phyloP scores from a whole-genome alignment of 495 filamentous ascomycete species.

The Penicillium tannophilum region DNA sequence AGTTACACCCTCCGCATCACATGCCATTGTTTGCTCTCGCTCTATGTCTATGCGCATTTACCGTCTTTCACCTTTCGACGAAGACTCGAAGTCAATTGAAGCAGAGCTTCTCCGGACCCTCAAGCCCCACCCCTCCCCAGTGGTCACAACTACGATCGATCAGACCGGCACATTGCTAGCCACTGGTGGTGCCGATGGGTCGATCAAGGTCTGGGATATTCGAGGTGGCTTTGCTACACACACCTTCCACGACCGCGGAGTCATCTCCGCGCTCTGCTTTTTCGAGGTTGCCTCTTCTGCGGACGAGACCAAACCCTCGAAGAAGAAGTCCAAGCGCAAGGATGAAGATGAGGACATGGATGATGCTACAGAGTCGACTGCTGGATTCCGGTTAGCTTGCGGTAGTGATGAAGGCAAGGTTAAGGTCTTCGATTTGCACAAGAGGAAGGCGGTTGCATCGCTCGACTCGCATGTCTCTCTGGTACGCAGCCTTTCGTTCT shows the following conservation, averaged over 20 bases:
- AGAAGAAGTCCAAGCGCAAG: conserved; percentile 45
- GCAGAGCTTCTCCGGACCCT: conserved; percentile 72
- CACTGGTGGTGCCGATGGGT: conserved; percentile 87
- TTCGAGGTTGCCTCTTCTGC: conserved; percentile 62
- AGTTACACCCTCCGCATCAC: conserved; percentile 87
- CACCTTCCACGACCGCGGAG: conserved; percentile 88
- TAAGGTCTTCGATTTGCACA: conserved; percentile 87
- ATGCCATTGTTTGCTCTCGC: conserved; percentile 87
- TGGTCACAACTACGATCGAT: conserved; percentile 81
- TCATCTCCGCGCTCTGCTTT: conserved; percentile 89
- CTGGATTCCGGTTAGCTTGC: conserved; percentile 79
- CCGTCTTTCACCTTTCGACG: conserved; percentile 61
- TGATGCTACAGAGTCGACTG: conserved; percentile 40
- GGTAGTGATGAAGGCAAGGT: conserved; percentile 92
- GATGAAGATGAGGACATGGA: conserved; percentile 44
- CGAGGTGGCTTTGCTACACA: conserved; percentile 88
- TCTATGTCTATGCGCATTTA: conserved; percentile 95
- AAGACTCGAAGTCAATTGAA: conserved; percentile 54
- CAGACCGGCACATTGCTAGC: conserved; percentile 85
- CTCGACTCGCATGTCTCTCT: conserved; percentile 93
- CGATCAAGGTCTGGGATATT: conserved; percentile 97
- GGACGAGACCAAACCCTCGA: conserved; percentile 33
- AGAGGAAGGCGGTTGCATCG: conserved; percentile 72
- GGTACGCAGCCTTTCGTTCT: conserved; percentile 82
- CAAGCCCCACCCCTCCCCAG: conserved; percentile 88